Conservation (phyloP, 768 basidiomycete genomes). For the Tephrocybe sp. region DNA sequence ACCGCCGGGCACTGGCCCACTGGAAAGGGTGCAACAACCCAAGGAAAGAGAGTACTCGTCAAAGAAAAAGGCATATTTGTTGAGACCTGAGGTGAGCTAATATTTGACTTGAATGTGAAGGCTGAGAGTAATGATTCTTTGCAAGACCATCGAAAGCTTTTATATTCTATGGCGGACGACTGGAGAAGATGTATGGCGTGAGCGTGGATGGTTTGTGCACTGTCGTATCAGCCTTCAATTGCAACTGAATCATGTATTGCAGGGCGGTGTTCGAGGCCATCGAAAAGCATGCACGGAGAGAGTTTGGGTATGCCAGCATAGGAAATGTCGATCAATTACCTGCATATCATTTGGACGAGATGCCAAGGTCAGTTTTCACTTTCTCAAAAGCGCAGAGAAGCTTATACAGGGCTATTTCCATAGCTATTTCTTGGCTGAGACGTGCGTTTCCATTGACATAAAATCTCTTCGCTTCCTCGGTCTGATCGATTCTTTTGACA, state of each 20-base stretch:
- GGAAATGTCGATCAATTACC: constrained; percentile 30
- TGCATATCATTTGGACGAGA: constrained; percentile 37
- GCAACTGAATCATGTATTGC: neutral
- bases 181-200: constrained; percentile 47
- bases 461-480: neutral
- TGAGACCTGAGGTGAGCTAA: constrained; percentile 48
- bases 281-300: constrained; percentile 42
- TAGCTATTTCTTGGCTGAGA: constrained; percentile 47
- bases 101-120: neutral
- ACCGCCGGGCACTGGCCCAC: constrained; percentile 32
- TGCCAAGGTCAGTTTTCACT: constrained; percentile 45
- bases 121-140: neutral
- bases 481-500: constrained; percentile 17
- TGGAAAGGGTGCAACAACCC: constrained; percentile 14
- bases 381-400: neutral
- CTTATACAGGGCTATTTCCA: neutral
- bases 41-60: constrained; percentile 38
- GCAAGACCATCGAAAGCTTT: constrained; percentile 49
- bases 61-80: constrained; percentile 32
- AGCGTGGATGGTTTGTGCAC: constrained; percentile 43
- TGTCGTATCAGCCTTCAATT: neutral
- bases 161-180: constrained; percentile 55
- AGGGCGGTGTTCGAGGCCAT: constrained; percentile 46
- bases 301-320: constrained; percentile 46
- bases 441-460: constrained; percentile 23